Evolutionary conservation across 345 rosid genomes (phyloP), one percentile per base, ranked within the genome.

Genomic region (Eucalyptus regnans): DNA sequence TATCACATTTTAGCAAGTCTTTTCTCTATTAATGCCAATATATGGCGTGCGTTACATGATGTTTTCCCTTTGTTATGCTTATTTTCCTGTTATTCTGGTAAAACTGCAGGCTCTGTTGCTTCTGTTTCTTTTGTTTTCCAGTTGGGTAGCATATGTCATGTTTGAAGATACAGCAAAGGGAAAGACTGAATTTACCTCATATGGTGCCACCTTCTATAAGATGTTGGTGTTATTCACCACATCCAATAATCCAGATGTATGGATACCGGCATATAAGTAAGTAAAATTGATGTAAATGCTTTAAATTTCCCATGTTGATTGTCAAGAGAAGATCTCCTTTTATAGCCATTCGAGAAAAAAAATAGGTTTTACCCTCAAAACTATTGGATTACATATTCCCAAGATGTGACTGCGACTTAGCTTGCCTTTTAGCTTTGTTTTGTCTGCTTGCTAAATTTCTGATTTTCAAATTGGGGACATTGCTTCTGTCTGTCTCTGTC

Each of bases 231-330:
- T 98, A 89, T 98, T 95, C 94, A 98, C 99, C 76, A 98, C 99
- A 87, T 95, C 99, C 90, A 98, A 98, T 94, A 98, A 97, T 89
- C 99, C 99, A 88, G 98, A 97, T 94, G 99, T 98, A 58, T 98
- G 99, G 99, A 94, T 97, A 91, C 97, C 97, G 33, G 98, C 99
- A 84, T 98, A 98, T 92, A 97, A 96, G 99, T 98, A 94, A 94
- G 99, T 95, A 51, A 23, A 84, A 41, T 48, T 86, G 81, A 81
- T 80, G 46, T 20, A 18, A 37, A 23, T 37, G 81, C 25, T 71
- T 37, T 71, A 37, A 86, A 88, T 43, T 85, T 41, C 56, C 88
- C 54, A 87, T 16, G 52, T 51, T 87, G 7, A 12, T 87, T 87
- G 37, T 68, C 31, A 29, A 71, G 81, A 71, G 46, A 71, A 71